phyloP scores from a whole-genome alignment of 2,329 filamentous ascomycete species.

The Ceratocystiopsis sp. region DNA sequence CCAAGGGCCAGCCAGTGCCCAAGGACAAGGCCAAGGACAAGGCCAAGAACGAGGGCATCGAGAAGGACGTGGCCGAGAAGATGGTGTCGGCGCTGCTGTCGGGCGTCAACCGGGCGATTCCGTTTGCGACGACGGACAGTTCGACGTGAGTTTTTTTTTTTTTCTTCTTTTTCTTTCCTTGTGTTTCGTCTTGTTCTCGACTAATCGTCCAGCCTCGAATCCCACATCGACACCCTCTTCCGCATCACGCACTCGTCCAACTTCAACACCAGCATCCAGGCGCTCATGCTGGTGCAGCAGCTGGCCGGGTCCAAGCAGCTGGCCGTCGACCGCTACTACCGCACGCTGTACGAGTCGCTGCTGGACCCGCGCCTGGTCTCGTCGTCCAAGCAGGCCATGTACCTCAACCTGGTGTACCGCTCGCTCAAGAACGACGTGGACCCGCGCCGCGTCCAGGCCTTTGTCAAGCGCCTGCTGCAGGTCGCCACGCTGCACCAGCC shows the following conservation, averaged over 20 bases:
- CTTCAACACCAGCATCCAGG: conserved; percentile 96
- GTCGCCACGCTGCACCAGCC: conserved; percentile 78
- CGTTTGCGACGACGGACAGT: conserved; percentile 71
- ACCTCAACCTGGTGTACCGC: conserved; percentile 80
- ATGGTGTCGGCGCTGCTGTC: conserved; percentile 81
- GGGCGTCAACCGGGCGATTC: conserved; percentile 89
- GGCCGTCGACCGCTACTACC: conserved; percentile 80
- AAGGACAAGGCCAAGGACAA: conserved; percentile 15
- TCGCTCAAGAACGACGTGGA: conserved; percentile 83
- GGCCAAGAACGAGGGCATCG: conserved; percentile 19
- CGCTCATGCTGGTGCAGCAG: conserved; percentile 87
- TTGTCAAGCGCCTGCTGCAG: conserved; percentile 85
- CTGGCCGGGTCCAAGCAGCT: conserved; percentile 66
- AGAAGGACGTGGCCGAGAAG: conserved; percentile 70
- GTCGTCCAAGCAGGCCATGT: conserved; percentile 90
- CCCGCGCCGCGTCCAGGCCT: conserved; percentile 82
- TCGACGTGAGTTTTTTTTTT: conserved; percentile 36
- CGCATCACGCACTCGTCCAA: conserved; percentile 93
- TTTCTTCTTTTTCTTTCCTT: conserved; percentile 21
- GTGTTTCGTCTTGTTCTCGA: neutral
- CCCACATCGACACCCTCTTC: conserved; percentile 87
- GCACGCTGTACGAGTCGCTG: conserved; percentile 87
- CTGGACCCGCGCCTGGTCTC: conserved; percentile 74
- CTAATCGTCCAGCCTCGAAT: conserved; percentile 43
- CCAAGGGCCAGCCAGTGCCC: conserved; percentile 10